A percentile compares a stretch with the other conserved stretches of the same genome.
Evolutionary conservation across 306 rosid species (phyloP).

Genomic region (Lotus japonicus): DNA sequence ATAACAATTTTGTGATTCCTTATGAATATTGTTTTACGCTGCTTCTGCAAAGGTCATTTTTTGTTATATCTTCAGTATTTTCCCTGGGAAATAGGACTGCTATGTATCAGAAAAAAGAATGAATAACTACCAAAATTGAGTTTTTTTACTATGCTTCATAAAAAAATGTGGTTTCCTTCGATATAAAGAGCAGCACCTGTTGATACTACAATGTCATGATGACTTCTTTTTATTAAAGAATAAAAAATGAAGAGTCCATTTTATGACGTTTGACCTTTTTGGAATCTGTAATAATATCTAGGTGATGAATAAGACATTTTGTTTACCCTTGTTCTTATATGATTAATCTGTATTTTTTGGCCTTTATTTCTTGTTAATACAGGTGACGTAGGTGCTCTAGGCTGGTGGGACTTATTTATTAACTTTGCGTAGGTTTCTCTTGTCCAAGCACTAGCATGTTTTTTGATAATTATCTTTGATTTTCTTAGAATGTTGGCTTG

Average conservation of each 20-base stretch:
- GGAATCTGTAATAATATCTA: conserved; percentile 6
- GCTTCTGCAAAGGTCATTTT: conserved; percentile 7
- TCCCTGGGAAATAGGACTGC: neutral
- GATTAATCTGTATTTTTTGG: neutral
- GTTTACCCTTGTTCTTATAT: neutral
- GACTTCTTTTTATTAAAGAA: neutral
- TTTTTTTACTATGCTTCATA: neutral
- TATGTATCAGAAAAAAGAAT: neutral
- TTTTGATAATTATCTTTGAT: conserved; percentile 7
- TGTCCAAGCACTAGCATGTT: conserved; percentile 10
- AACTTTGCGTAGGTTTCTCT: conserved; percentile 69
- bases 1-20: neutral
- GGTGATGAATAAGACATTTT: neutral
- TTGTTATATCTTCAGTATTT: conserved; percentile 1
- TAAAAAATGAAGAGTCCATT: neutral
- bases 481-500: conserved; percentile 20
- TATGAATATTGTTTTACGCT: conserved; percentile 6
- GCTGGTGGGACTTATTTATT: conserved; percentile 99
- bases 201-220: neutral
- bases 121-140: neutral
- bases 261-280: neutral
- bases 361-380: conserved; percentile 26
- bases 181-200: neutral
- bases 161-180: neutral
- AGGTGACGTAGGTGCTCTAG: conserved; percentile 88